Evolutionary conservation across 2,329 filamentous ascomycete species (phyloP), one percentile per base, ranked within the genome.

Genomic region (Penicillium sp.): DNA sequence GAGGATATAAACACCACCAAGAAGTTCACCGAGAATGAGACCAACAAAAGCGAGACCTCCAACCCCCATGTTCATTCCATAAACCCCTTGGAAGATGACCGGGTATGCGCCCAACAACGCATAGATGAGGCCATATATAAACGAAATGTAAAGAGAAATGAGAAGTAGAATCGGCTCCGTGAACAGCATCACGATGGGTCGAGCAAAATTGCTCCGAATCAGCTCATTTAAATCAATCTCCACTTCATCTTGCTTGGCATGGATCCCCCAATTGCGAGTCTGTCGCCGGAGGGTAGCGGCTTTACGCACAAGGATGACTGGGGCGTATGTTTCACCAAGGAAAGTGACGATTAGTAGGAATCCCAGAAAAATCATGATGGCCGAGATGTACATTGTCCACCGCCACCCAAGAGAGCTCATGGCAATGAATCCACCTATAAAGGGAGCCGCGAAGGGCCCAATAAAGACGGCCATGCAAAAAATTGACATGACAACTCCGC

Each of bases 31-130:
- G 10, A 80, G 62, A 49, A 94, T 83, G 83, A 96, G 89, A 49
- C 91, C 92, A 63, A 96, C 89, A 72, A 91, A 96, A 4, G 90
- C 85, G 4, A 96, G 80, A 1, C 91, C 91, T 3, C 86, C 83
- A n/a, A 89, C 74, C 48, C 92, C 91, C 3, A 80, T 67, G 24
- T 74, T 83, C 75, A 93, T 88, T 60, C 59, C 61, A 38, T 71
- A 57, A 2, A 68, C 57, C 81, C 63, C 53, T 47, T 73, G 64
- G 48, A 71, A 75, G 5, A 72, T 67, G 29, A 70, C 64, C 0
- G 68, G 72, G 45, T 70, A 75, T 14, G 69, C 69, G 0, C 63
- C 70, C n/a, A 75, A 48, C 38, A 73, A 69, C 4, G 66, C 56
- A 53, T 70, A 70, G 0, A 68, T 55, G 2, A 70, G 48, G 2